Percentiles rank a stretch among this genome's conserved stretches.
phyloP scores from a whole-genome alignment of 306 rosid species.

The Cicer arietinum region DNA sequence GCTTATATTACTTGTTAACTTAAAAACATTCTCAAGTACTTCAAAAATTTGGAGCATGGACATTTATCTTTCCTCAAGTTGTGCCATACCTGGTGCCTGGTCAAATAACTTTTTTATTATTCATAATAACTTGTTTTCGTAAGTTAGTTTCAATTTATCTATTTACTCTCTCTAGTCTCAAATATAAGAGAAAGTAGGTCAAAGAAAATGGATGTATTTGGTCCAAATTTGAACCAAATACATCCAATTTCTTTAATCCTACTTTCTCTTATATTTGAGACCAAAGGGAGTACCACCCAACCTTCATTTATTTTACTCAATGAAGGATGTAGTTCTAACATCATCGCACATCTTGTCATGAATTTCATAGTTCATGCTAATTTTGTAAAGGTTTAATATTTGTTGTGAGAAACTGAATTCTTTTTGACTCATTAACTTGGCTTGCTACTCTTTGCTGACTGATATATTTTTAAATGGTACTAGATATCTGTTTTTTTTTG shows the following conservation, averaged over 20 bases:
- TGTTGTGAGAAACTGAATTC: conserved; percentile 14
- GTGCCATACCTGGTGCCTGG: too few species aligned
- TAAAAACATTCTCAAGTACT: conserved; percentile 6
- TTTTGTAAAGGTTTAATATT: conserved; percentile 14
- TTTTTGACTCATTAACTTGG: neutral
- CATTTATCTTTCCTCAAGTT: too few species aligned
- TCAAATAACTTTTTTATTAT: neutral
- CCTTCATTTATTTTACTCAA: too few species aligned
- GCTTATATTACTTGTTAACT: neutral
- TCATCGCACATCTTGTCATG: neutral
- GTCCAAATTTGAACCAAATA: too few species aligned
- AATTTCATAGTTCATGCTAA: conserved; percentile 12
- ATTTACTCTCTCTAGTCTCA: neutral
- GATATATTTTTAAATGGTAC: neutral
- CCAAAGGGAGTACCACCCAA: too few species aligned
- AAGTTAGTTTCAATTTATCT: conserved; percentile 24
- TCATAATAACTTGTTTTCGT: conserved; percentile 4
- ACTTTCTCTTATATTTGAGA: too few species aligned
- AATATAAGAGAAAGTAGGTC: too few species aligned
- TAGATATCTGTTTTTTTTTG: neutral
- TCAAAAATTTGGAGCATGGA: too few species aligned
- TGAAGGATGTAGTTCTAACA: neutral
- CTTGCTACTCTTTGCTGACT: too few species aligned
- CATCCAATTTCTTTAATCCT: too few species aligned
- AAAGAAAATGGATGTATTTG: too few species aligned